These are phyloP conservation scores for Cutaneotrichosporon sp. DNA, from an alignment of 1,284 basidiomycete species.

Conservation along the genomic window DNA sequence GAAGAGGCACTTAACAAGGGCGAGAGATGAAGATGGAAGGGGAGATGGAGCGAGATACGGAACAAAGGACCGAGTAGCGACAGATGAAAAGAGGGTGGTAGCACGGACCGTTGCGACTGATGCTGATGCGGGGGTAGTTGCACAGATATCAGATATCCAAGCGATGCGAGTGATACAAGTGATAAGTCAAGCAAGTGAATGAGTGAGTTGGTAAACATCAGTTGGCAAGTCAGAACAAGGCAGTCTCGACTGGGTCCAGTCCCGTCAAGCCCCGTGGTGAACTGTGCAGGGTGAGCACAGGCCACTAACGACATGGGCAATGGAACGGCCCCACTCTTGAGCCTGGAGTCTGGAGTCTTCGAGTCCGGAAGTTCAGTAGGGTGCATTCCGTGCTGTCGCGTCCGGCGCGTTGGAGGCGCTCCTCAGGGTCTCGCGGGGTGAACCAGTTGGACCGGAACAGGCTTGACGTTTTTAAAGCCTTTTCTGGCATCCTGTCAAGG, in stretches of 20 bases:
- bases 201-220: too few relatives aligned
- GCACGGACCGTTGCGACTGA: too few relatives aligned
- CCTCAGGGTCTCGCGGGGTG: background rate
- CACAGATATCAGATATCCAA: too few relatives aligned
- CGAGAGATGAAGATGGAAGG: background rate
- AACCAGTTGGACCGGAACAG: background rate
- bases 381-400: background rate
- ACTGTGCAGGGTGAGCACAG: background rate
- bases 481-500: too few relatives aligned
- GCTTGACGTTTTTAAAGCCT: background rate
- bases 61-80: background rate
- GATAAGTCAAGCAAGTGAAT: too few relatives aligned
- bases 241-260: too few relatives aligned
- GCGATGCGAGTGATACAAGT: too few relatives aligned
- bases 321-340: background rate
- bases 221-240: too few relatives aligned
- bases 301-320: background rate
- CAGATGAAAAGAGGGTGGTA: too few relatives aligned
- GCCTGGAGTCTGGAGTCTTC: background rate
- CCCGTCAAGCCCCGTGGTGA: too few relatives aligned
- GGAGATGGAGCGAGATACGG: background rate
- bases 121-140: too few relatives aligned
- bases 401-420: background rate
- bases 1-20: background rate
- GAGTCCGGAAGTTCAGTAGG: background rate